These are phyloP conservation scores for Nakazawaea laoshanensis DNA, from an alignment of 805 yeast genomes.

Conservation along the genomic window DNA sequence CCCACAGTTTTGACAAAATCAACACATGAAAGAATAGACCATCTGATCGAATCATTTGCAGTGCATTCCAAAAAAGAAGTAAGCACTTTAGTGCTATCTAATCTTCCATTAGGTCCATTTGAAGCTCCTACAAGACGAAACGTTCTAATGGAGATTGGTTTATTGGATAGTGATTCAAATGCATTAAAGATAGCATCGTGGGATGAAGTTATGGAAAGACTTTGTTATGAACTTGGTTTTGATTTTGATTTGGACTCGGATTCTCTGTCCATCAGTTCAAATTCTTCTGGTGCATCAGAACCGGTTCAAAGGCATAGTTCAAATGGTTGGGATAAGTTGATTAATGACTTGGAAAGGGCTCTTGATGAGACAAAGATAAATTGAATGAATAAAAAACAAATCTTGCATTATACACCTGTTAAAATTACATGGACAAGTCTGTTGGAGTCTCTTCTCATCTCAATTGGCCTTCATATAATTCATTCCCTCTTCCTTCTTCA, in stretches of 20 bases:
- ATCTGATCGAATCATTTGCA: no score
- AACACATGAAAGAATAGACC: no score
- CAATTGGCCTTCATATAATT: no score
- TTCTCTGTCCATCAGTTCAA: not conserved
- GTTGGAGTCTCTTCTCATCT: no score
- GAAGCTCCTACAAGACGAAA: not conserved
- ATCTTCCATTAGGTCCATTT: not conserved
- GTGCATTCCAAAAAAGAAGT: no score
- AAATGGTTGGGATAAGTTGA: constrained; percentile 13
- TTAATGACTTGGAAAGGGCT: constrained; percentile 17
- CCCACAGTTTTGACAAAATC: no score
- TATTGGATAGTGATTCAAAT: not conserved
- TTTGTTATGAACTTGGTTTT: constrained; percentile 20
- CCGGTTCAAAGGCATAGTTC: not conserved
- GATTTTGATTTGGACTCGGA: constrained; percentile 16
- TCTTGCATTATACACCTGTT: not conserved
- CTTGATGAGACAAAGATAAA: constrained; percentile 10
- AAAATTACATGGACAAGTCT: no score
- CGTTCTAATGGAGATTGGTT: constrained; percentile 6
- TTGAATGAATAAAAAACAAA: not conserved
- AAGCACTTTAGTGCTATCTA: no score
- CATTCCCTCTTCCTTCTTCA: not conserved
- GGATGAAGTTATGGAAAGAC: constrained; percentile 27
- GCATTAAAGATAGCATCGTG: constrained; percentile 12
- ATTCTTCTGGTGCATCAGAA: constrained; percentile 1